Conservation (phyloP, 208 protist species). For the Strigomonas oncopelti region DNA sequence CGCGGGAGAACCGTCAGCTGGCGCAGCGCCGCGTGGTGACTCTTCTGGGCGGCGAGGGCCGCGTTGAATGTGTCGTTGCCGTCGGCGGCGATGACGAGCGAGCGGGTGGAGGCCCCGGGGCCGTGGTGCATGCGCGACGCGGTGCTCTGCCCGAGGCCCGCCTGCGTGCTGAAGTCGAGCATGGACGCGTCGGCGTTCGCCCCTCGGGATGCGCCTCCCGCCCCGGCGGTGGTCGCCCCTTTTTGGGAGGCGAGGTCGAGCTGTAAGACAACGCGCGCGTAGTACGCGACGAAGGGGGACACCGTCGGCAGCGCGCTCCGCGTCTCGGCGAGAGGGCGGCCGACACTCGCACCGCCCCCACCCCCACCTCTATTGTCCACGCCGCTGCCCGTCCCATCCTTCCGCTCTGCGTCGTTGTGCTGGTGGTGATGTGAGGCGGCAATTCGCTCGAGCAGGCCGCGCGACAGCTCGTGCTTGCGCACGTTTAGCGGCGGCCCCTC, state of each 20-base stretch:
- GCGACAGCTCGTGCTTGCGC: not conserved
- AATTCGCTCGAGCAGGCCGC: not conserved
- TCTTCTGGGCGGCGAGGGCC: not conserved
- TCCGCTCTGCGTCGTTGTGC: not conserved
- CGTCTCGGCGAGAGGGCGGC: not conserved
- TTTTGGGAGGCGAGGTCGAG: slow-evolving; percentile 3
- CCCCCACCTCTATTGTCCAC: not conserved
- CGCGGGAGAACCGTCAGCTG: slow-evolving; percentile 23
- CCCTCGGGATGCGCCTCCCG: too few relatives aligned
- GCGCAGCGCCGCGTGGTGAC: not conserved
- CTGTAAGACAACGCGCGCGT: slow-evolving; percentile 23
- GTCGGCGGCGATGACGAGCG: not conserved
- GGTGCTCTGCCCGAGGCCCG: not conserved
- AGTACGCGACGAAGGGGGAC: slow-evolving; percentile 60
- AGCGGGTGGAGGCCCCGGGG: not conserved
- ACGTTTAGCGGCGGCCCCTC: not conserved
- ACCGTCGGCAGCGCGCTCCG: slow-evolving; percentile 23
- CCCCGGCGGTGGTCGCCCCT: too few relatives aligned
- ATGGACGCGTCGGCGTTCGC: not conserved
- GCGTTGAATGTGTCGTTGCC: not conserved
- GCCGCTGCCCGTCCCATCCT: not conserved
- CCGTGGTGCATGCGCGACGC: not conserved
- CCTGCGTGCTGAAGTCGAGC: not conserved
- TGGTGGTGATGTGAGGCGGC: not conserved
- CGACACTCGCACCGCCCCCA: too few relatives aligned